Percentiles rank a stretch among this genome's conserved stretches.
Evolutionary conservation across 1,284 basidiomycete species (phyloP).

Genomic region (Bjerkandera adusta): DNA sequence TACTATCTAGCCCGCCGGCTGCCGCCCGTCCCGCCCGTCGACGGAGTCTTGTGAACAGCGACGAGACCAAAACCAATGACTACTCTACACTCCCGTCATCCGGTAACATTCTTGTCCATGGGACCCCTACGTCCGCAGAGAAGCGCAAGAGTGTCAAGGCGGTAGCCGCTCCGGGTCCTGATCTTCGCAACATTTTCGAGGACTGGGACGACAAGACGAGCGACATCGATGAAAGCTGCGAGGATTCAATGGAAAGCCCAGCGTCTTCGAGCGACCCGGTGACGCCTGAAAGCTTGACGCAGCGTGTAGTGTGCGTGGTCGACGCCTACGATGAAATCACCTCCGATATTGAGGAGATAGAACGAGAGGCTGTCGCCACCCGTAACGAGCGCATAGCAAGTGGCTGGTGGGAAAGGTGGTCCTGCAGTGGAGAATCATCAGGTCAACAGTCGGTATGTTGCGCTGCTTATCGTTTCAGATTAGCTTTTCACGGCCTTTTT

Average conservation of each 20-base stretch:
- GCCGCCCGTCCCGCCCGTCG: slow-evolving; percentile 15
- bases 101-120: slow-evolving; percentile 35
- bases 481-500: slow-evolving; percentile 10
- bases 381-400: slow-evolving; percentile 45
- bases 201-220: slow-evolving; percentile 42
- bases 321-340: slow-evolving; percentile 18
- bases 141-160: slow-evolving; percentile 13
- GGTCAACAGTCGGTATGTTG: slow-evolving; percentile 24
- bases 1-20: slow-evolving; percentile 54
- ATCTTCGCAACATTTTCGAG: slow-evolving; percentile 45
- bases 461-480: slow-evolving; percentile 2
- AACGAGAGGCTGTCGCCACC: slow-evolving; percentile 21
- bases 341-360: slow-evolving; percentile 20
- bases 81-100: slow-evolving; percentile 1
- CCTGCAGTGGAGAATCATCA: slow-evolving; percentile 24
- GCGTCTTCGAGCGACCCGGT: slow-evolving; percentile 30
- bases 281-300: slow-evolving; percentile 25
- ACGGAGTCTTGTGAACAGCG: slow-evolving; percentile 15
- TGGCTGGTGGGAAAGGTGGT: slow-evolving; percentile 64
- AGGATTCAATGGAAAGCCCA: slow-evolving; percentile 30
- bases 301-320: slow-evolving; percentile 17
- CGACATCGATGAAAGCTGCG: slow-evolving; percentile 43
- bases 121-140: slow-evolving; percentile 28
- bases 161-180: slow-evolving; percentile 32
- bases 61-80: slow-evolving; percentile 13